Conservation (phyloP, 177 flowering plant genomes). For the Vitis hybrid region DNA sequence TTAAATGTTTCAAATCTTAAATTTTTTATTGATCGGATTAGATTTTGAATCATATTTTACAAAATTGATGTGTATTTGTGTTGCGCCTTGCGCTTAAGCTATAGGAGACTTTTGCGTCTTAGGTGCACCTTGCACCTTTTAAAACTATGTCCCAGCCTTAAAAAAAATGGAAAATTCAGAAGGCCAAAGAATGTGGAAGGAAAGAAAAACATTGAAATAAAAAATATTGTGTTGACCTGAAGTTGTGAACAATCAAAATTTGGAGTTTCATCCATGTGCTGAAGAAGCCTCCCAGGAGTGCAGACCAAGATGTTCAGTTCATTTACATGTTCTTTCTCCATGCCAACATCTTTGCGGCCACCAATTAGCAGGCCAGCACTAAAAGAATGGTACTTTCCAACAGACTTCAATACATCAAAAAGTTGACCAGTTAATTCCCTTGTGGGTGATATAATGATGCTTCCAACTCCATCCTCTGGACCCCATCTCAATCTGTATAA, state of each 20-base stretch:
- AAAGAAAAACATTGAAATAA: conserved; percentile 9
- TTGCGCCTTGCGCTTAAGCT: too few species aligned
- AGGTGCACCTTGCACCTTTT: too few species aligned
- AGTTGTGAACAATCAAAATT: conserved; percentile 96
- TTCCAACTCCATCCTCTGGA: conserved; percentile 86
- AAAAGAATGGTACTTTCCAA: conserved; percentile 80
- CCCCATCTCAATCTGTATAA: conserved; percentile 82
- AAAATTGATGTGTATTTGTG: too few species aligned
- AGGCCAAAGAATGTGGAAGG: neutral
- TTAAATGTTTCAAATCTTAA: too few species aligned
- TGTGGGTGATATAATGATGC: conserved; percentile 92
- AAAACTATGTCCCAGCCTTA: too few species aligned
- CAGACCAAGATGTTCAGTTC: conserved; percentile 82
- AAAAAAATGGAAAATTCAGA: too few species aligned
- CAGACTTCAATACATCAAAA: conserved; percentile 70
- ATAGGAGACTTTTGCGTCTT: too few species aligned
- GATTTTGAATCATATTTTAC: too few species aligned
- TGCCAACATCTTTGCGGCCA: conserved; percentile 80
- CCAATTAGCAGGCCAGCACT: conserved; percentile 97
- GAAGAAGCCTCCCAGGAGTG: conserved; percentile 97
- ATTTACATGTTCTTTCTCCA: conserved; percentile 75
- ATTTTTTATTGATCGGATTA: too few species aligned
- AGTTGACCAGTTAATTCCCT: conserved; percentile 86
- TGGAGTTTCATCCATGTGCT: conserved; percentile 97
- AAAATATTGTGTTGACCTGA: conserved; percentile 55